Percentiles rank a stretch among this genome's conserved stretches.
Evolutionary conservation across 2,329 filamentous ascomycete genomes (phyloP).

Genomic region (Leptodontidium sp.): DNA sequence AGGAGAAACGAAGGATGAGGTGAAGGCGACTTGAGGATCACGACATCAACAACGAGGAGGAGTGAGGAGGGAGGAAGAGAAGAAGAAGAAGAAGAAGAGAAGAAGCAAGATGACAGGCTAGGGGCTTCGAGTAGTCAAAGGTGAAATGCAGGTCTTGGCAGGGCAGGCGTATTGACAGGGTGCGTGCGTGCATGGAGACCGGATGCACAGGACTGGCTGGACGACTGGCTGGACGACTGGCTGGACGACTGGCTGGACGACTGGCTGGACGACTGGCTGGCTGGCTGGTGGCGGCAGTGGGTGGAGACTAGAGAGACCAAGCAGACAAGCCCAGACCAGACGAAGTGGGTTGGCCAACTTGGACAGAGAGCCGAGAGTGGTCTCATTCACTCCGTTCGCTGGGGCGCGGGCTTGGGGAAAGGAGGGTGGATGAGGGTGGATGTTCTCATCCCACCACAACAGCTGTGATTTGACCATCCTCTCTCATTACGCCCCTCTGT

Average conservation of each 20-base stretch:
- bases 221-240: too few species aligned
- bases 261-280: background rate
- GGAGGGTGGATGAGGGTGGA: background rate
- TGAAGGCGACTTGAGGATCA: conserved; percentile 60
- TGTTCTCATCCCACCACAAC: background rate
- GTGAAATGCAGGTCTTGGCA: conserved; percentile 26
- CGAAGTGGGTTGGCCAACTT: background rate
- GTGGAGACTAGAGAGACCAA: background rate
- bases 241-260: background rate
- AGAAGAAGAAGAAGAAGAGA: conserved; percentile 47
- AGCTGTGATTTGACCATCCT: background rate
- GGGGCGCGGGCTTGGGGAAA: background rate
- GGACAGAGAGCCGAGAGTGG: background rate
- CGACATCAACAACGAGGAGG: conserved; percentile 56
- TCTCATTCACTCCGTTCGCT: too few species aligned
- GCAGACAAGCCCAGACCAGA: conserved; percentile 1
- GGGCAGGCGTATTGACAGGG: conserved; percentile 7
- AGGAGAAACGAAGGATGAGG: conserved; percentile 55
- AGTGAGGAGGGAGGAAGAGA: conserved; percentile 29
- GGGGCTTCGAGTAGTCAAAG: conserved; percentile 24
- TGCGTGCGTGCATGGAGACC: conserved; percentile 7
- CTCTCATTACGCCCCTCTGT: background rate
- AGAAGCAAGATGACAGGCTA: conserved; percentile 43
- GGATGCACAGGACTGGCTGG: background rate
- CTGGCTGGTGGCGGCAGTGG: background rate